Percentiles rank a stretch among this genome's conserved stretches.
Conservation (phyloP, 495 filamentous ascomycete genomes). For the Penicillium coffeae region DNA sequence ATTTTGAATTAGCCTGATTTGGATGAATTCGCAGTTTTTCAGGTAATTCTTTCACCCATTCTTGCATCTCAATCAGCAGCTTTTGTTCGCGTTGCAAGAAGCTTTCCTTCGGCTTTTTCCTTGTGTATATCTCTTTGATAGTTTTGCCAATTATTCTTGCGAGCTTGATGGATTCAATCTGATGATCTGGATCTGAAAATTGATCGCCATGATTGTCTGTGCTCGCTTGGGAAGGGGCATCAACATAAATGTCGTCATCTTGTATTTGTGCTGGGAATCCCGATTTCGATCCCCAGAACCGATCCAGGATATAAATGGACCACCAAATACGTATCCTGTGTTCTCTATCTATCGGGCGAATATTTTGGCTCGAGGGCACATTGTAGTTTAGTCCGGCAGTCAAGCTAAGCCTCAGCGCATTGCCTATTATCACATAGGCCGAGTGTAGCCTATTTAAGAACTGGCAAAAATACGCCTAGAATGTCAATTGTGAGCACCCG, state of each 20-base stretch:
- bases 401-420: constrained; percentile 31
- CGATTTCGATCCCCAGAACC: constrained; percentile 38
- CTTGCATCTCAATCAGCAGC: constrained; percentile 33
- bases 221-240: constrained; percentile 25
- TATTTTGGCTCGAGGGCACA: constrained; percentile 31
- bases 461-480: constrained; percentile 38
- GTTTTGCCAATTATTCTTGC: constrained; percentile 33
- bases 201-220: constrained; percentile 28
- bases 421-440: constrained; percentile 33
- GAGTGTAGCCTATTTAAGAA: constrained; percentile 38
- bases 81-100: constrained; percentile 35
- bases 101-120: constrained; percentile 31
- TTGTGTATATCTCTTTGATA: constrained; percentile 31
- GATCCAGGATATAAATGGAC: constrained; percentile 40
- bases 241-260: constrained; percentile 38
- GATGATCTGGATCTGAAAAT: constrained; percentile 28
- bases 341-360: constrained; percentile 31
- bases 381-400: constrained; percentile 39
- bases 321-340: constrained; percentile 41
- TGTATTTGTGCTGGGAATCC: constrained; percentile 35
- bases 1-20: constrained; percentile 25
- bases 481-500: too few species aligned
- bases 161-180: constrained; percentile 29
- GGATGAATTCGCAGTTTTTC: constrained; percentile 28
- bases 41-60: constrained; percentile 36